phyloP scores from a whole-genome alignment of 805 yeast species.

The Starmerella riodocensis region DNA sequence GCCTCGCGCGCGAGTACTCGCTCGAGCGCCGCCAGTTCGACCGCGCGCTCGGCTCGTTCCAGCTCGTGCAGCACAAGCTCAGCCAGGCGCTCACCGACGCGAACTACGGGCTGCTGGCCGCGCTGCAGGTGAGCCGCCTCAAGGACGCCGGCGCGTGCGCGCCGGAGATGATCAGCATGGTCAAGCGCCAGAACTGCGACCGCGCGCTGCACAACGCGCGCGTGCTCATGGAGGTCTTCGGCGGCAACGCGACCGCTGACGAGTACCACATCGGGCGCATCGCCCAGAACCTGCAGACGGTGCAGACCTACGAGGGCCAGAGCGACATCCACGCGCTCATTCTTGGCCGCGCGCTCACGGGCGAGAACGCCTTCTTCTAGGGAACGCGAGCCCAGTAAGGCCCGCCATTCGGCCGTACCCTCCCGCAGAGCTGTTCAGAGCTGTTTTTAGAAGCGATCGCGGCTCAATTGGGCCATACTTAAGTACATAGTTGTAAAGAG shows the following conservation, averaged over 20 bases:
- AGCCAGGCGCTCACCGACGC: conserved; percentile 33
- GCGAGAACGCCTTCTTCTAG: conserved; percentile 28
- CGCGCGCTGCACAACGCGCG: conserved; percentile 30
- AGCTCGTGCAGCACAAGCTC: conserved; percentile 32
- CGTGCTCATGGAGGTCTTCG: conserved; percentile 32
- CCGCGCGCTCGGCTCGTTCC: conserved; percentile 32
- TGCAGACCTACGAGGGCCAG: conserved; percentile 37
- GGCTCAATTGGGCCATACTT: background rate
- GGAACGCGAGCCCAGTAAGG: no score
- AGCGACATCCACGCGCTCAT: conserved; percentile 34
- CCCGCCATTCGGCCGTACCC: no score
- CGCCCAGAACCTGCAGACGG: conserved; percentile 33
- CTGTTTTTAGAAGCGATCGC: background rate
- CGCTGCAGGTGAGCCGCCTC: conserved; percentile 32
- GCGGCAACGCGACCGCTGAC: conserved; percentile 35
- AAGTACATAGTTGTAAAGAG: no score
- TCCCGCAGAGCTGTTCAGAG: background rate
- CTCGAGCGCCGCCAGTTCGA: conserved; percentile 32
- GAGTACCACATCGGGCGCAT: conserved; percentile 34
- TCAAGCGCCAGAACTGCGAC: conserved; percentile 35
- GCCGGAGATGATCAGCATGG: conserved; percentile 35
- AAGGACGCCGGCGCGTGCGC: conserved; percentile 29
- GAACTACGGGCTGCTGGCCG: conserved; percentile 30
- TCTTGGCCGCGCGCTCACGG: conserved; percentile 34
- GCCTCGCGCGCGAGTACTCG: conserved; percentile 29